A percentile compares a stretch with the other conserved stretches of the same genome.
Evolutionary conservation across 352 stramenopile genomes (phyloP).

Genomic region (Discostella stelligera): DNA sequence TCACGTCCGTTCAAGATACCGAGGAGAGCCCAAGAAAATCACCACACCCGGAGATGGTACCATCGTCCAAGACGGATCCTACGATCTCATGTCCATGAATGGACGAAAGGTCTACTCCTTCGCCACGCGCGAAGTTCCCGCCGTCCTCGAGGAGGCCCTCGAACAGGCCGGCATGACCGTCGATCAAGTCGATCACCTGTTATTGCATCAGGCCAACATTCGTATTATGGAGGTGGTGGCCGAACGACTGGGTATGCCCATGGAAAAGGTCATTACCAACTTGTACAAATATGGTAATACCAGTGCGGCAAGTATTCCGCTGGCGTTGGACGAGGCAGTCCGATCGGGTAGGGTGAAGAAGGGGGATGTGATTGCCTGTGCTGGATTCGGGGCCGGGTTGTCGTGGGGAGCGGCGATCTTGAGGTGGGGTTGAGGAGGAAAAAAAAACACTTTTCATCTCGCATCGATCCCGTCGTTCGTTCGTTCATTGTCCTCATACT

Average conservation of each 20-base stretch:
- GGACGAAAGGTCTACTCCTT: slow-evolving; percentile 87
- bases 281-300: slow-evolving; percentile 87
- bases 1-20: slow-evolving; percentile 63
- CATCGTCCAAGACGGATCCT: slow-evolving; percentile 74
- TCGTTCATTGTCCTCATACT: neutral
- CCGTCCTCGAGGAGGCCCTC: slow-evolving; percentile 83
- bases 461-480: neutral
- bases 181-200: slow-evolving; percentile 85
- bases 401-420: slow-evolving; percentile 86
- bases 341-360: slow-evolving; percentile 83
- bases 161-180: slow-evolving; percentile 80
- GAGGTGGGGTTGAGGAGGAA: slow-evolving; percentile 70
- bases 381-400: slow-evolving; percentile 86
- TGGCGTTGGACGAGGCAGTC: slow-evolving; percentile 86
- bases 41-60: slow-evolving; percentile 68
- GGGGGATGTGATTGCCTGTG: slow-evolving; percentile 87
- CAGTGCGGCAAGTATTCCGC: slow-evolving; percentile 84
- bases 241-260: slow-evolving; percentile 81
- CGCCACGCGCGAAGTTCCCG: slow-evolving; percentile 84
- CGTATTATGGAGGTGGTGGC: slow-evolving; percentile 88
- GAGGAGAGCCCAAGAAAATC: slow-evolving; percentile 64
- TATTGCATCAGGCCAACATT: slow-evolving; percentile 87
- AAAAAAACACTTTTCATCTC: neutral
- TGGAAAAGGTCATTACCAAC: slow-evolving; percentile 87
- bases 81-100: slow-evolving; percentile 84